Evolutionary conservation across 441 rosid species (phyloP), one percentile per base, ranked within the genome.

Genomic region (Macaranga tanarius): DNA sequence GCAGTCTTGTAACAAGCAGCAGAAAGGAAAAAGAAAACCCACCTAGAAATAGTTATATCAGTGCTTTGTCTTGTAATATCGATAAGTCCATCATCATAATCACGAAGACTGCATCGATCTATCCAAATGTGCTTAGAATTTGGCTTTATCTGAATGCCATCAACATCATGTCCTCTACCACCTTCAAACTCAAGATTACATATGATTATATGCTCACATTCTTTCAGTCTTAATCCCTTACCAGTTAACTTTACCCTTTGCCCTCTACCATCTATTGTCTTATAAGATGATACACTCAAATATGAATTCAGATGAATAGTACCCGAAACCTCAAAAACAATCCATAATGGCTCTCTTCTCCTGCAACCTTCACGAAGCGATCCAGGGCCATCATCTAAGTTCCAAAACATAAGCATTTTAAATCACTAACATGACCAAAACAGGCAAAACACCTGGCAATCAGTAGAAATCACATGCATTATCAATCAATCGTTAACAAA

Each of bases 11-110:
- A 15, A 40, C 22, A 56, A 48, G 10, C 7, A 23, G 17, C 42
- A 69, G 44, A 19, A 40, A 91, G 31, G 42, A 40, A 25, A 15
- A 2, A 38, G 16, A 52, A 67, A 56, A 42, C 79, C 59, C 77
- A 90, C 97, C 98, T 88, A 17, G 99, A 95, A 74, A 95, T 74
- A 47, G 98, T 91, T 48, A 91, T 86, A 66, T 95, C 96, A 0
- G 99, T 95, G 83, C 98, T 95, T 75, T 83, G 91, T 66, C 96
- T 82, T 13, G 97, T 95, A 79, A 95, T 89, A 80, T 95, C 99
- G 38, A 95, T 92, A 76, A 95, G 82, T 10, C 96, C 98, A 77
- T 92, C 99, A 56, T 90, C 83, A 71, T 86, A 92, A 80, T 89
- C 89, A 73, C 88, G 79, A 61, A 95, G 93, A 82, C 89, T 92